These are phyloP conservation scores for Cordia subcordata DNA, from an alignment of 257 asterid species.

Conservation along the genomic window DNA sequence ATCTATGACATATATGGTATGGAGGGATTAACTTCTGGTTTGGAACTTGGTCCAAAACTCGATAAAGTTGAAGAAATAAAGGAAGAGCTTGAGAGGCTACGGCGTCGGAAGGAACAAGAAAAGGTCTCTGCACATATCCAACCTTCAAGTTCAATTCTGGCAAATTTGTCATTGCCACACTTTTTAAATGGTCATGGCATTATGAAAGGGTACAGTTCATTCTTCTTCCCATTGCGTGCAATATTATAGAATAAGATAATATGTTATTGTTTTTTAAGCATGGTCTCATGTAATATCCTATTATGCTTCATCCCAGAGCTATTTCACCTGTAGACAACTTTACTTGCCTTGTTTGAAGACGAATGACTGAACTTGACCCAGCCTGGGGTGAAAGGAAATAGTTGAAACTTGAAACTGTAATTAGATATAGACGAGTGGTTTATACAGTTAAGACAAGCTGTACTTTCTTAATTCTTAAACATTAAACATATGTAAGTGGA, in stretches of 20 bases:
- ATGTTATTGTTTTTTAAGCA: constrained; percentile 12
- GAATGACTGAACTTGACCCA: no score
- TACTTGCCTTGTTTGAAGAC: no score
- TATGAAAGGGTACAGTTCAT: constrained; percentile 68
- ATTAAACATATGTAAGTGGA: no score
- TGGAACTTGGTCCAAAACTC: constrained; percentile 86
- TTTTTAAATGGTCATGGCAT: constrained; percentile 81
- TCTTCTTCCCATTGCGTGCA: constrained; percentile 10
- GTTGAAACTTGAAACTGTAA: no score
- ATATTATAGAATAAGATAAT: constrained; percentile 11
- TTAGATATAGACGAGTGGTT: no score
- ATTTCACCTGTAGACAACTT: no score
- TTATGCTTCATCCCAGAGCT: no score
- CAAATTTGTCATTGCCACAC: constrained; percentile 74
- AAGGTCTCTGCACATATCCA: constrained; percentile 51
- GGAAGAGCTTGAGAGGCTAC: constrained; percentile 88
- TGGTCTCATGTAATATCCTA: not conserved
- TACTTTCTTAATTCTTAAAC: no score
- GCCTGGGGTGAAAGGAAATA: no score
- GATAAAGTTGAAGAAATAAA: constrained; percentile 78
- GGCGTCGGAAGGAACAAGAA: constrained; percentile 64
- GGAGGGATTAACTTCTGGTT: constrained; percentile 92
- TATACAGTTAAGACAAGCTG: no score
- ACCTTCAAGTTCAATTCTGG: constrained; percentile 78
- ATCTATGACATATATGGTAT: constrained; percentile 93